Base-by-base conservation (phyloP, 257 asterid genomes). In the Jacaranda mimosifolia region DNA sequence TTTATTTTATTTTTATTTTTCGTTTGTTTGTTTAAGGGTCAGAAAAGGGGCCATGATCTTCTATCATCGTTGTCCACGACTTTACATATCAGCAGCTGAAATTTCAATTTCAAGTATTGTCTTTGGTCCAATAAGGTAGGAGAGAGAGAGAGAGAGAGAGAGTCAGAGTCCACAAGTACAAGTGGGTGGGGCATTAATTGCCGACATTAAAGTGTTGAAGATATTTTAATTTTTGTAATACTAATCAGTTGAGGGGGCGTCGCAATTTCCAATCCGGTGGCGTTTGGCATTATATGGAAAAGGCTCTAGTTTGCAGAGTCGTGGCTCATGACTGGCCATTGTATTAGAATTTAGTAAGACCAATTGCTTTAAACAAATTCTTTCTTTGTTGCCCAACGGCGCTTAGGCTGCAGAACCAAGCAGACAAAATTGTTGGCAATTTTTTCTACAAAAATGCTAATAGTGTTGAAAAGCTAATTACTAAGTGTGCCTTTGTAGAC, bases 281-380 rank as follows among this genome's bases (percentile, higher is more conserved):
- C 12, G 9, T n/a, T 56, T 55, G 8, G 62, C n/a, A 15, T 55
- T 7, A 26, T 8, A 52, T n/a, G 66, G 53, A 55, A 53, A 13
- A 3, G 10, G 38, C 10, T 10, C 8, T 18, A 53, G n/a, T 46
- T 53, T 53, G 53, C 9, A 7, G 7, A 17, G 56, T 57, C 76
- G 76, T 72, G 76, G 76, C 76, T 72, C 38, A 17, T 15, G 48
- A 18, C 67, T 55, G 43, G 9, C 68, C 77, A 18, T 26, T 14
- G 14, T 43, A 36, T 58, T 72, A 14, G 8, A 9, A 55, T 26
- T 26, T 26, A 26, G 32, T 26, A 1, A 1, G 18, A 40, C 60
- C 46, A 48, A 6, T 26, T 67, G 39, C 57, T 17, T 56, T 4
- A 56, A 17, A n/a, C 13, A 45, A n/a, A 4, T 57, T 57, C 12